Conservation (phyloP, 495 filamentous ascomycete species). For the Aspergillus cavernicola region DNA sequence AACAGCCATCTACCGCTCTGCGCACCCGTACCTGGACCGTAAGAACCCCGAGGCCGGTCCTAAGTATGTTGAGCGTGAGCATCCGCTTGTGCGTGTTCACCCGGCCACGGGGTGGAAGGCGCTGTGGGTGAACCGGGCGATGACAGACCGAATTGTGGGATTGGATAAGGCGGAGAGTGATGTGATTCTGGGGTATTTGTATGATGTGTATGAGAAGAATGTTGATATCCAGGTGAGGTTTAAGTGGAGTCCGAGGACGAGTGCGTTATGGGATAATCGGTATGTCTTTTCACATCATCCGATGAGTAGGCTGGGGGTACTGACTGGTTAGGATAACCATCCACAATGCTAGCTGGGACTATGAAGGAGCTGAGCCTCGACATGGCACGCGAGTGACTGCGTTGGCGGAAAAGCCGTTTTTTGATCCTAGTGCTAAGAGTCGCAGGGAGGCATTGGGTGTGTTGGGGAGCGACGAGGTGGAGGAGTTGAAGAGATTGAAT, state of each 20-base stretch:
- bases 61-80: slow-evolving; percentile 59
- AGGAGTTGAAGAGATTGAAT: slow-evolving; percentile 16
- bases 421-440: slow-evolving; percentile 55
- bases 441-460: slow-evolving; percentile 57
- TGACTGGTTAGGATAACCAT: slow-evolving; percentile 54
- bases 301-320: not conserved
- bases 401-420: slow-evolving; percentile 64
- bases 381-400: slow-evolving; percentile 63
- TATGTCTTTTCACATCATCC: slow-evolving; percentile 22
- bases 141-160: slow-evolving; percentile 63
- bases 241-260: slow-evolving; percentile 59
- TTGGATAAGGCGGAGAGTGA: slow-evolving; percentile 64
- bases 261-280: slow-evolving; percentile 64
- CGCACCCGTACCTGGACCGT: slow-evolving; percentile 65
- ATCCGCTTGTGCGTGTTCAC: slow-evolving; percentile 67
- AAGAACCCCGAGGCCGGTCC: slow-evolving; percentile 58
- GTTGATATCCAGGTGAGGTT: slow-evolving; percentile 67
- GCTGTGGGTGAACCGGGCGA: slow-evolving; percentile 64
- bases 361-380: slow-evolving; percentile 57
- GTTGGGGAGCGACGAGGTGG: slow-evolving; percentile 28
- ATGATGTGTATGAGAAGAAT: slow-evolving; percentile 61
- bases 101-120: slow-evolving; percentile 70
- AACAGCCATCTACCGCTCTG: slow-evolving; percentile 61
- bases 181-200: slow-evolving; percentile 63
- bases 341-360: slow-evolving; percentile 66